Evolutionary conservation across 2,329 filamentous ascomycete genomes (phyloP).

Genomic region (Madurella mycetomatis): DNA sequence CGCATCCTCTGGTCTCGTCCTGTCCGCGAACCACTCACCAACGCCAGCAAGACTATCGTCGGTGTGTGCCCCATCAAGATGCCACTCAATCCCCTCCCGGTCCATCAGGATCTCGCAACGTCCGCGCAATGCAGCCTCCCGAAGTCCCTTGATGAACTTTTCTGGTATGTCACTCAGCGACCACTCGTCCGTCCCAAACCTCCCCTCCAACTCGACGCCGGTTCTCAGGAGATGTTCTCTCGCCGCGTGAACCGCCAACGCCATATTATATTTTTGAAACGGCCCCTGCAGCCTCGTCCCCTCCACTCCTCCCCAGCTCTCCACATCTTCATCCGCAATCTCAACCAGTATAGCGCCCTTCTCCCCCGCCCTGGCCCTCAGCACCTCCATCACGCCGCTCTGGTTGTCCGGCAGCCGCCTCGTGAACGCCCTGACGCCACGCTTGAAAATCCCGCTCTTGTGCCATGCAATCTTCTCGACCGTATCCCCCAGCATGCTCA

Average conservation of each 20-base stretch:
- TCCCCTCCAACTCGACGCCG: constrained; percentile 17
- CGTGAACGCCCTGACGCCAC: constrained; percentile 35
- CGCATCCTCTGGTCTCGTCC: constrained; percentile 25
- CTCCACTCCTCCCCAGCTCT: constrained; percentile 39
- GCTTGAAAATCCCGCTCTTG: constrained; percentile 67
- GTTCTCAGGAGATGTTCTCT: constrained; percentile 49
- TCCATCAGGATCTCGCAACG: constrained; percentile 65
- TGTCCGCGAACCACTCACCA: constrained; percentile 67
- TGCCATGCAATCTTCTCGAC: constrained; percentile 68
- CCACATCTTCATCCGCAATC: constrained; percentile 36
- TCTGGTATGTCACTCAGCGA: constrained; percentile 36
- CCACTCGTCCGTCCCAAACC: constrained; percentile 18
- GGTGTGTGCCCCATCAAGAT: constrained; percentile 85
- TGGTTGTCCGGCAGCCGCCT: constrained; percentile 7
- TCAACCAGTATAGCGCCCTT: constrained; percentile 46
- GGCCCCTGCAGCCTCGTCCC: constrained; percentile 41
- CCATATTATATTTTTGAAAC: constrained; percentile 58
- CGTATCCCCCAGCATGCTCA: constrained; percentile 57
- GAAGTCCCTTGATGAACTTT: constrained; percentile 61
- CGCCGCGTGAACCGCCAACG: constrained; percentile 53
- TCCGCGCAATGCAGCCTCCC: constrained; percentile 64
- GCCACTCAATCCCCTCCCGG: constrained; percentile 60
- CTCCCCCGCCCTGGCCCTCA: constrained; percentile 49
- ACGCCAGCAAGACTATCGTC: constrained; percentile 74
- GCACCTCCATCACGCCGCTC: constrained; percentile 26